Percentiles rank a stretch among this genome's conserved stretches.
Evolutionary conservation across 306 rosid species (phyloP).

Genomic region (Pyrus bretschneideri): DNA sequence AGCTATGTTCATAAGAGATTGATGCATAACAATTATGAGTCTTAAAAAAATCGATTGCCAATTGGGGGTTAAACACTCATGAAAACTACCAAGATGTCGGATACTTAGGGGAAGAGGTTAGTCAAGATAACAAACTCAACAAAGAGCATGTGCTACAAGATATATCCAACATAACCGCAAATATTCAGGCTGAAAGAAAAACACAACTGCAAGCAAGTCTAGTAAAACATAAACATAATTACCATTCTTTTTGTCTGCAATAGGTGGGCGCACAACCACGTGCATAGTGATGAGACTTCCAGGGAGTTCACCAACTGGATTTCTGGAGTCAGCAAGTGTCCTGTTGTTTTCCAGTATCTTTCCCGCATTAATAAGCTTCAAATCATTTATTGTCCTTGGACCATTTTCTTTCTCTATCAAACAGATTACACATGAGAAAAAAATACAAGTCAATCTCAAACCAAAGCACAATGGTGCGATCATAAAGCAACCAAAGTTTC

Average conservation of each 20-base stretch:
- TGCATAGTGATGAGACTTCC: slow-evolving; percentile 42
- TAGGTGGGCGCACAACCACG: slow-evolving; percentile 39
- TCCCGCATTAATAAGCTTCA: slow-evolving; percentile 45
- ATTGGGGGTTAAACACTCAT: background rate
- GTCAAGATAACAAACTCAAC: background rate
- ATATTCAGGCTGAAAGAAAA: background rate
- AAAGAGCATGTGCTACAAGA: background rate
- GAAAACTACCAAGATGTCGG: background rate
- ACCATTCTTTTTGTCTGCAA: slow-evolving; percentile 32
- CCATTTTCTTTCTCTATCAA: slow-evolving; percentile 30
- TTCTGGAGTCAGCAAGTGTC: slow-evolving; percentile 37
- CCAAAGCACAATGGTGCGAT: background rate
- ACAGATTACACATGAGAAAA: slow-evolving; percentile 9
- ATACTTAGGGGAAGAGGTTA: background rate
- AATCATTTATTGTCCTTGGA: slow-evolving; percentile 30
- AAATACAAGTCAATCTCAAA: background rate
- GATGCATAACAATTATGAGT: background rate
- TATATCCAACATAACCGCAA: background rate
- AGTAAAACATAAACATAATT: background rate
- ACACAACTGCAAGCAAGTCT: background rate
- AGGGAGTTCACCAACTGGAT: slow-evolving; percentile 29
- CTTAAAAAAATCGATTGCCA: background rate
- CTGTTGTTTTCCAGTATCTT: slow-evolving; percentile 37
- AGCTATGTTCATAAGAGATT: background rate
- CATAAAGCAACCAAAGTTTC: background rate